A percentile compares a stretch with the other conserved stretches of the same genome.
These are phyloP conservation scores for Fusarium sp. DNA, from an alignment of 2,329 filamentous ascomycete species.

Conservation along the genomic window DNA sequence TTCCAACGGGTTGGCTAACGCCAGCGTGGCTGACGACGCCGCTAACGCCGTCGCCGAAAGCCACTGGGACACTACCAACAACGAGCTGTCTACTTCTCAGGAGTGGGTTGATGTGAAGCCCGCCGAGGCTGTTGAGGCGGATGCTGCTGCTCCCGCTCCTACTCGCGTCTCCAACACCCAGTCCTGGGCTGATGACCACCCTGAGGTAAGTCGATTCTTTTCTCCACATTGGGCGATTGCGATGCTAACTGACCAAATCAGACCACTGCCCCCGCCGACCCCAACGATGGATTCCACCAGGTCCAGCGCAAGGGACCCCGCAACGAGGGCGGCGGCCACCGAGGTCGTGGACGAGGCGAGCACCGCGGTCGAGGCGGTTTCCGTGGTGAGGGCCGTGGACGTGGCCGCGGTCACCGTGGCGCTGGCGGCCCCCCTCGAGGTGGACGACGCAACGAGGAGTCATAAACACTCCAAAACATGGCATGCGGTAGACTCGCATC, in stretches of 20 bases:
- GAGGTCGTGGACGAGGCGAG: conserved; percentile 64
- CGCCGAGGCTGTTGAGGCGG: conserved; percentile 81
- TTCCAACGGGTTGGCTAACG: conserved; percentile 63
- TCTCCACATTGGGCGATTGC: background rate
- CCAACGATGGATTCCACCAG: conserved; percentile 80
- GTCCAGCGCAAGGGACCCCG: conserved; percentile 75
- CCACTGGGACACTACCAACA: conserved; percentile 73
- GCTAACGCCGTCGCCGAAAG: conserved; percentile 75
- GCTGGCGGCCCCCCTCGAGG: conserved; percentile 54
- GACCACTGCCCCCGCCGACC: conserved; percentile 58
- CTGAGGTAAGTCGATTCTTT: conserved; percentile 62
- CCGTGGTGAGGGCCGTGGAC: conserved; percentile 64
- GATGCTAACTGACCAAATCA: conserved; percentile 31
- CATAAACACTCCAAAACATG: conserved; percentile 52
- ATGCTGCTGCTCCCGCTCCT: conserved; percentile 71
- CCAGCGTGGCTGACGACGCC: conserved; percentile 66
- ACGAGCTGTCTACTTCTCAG: conserved; percentile 64
- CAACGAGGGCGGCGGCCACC: conserved; percentile 62
- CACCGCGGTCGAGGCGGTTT: conserved; percentile 67
- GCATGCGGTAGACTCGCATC: conserved; percentile 47
- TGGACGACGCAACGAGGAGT: conserved; percentile 59
- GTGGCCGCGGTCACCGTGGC: conserved; percentile 59
- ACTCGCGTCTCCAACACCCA: conserved; percentile 69
- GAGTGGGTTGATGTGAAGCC: conserved; percentile 83
- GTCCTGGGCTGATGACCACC: conserved; percentile 88